Evolutionary conservation across 129 eudicot species (phyloP), one percentile per base, ranked within the genome.

Genomic region (Heracleum sosnowskyi): DNA sequence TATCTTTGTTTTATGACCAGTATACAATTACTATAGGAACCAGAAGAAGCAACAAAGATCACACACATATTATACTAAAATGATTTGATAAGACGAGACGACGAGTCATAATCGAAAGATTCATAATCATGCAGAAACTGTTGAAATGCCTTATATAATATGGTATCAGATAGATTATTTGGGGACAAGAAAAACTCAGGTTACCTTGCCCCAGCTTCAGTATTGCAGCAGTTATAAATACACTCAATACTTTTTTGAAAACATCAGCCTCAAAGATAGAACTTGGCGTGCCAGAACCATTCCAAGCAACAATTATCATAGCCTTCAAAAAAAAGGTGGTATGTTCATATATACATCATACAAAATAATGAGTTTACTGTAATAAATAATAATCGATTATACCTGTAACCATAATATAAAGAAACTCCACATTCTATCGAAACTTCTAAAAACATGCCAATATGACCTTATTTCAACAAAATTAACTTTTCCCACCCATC

Each of bases 361-460:
- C 10, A 49, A 35, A 66, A 15, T 13, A 29, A 31, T 66, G 5
- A 29, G 2, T 28, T 12, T 1, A 12, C 39, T 64, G 41, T n/a
- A 74, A 68, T 4, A n/a, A 33, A 45, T 24, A 20, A 70, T 26
- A 7, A 74, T 29, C 26, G 11, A 22, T 39, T 69, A 71, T 80
- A 88, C 99, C 97, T 96, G 99, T 84, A 96, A 86, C 83, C 96
- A 88, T 82, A 95, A 75, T 81, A 95, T 95, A 70, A 95, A 91
- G 87, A 95, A 95, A 82, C 97, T 86, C 97, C 98, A 95, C 98
- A 95, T 95, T 82, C 96, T 84, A 81, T 95, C 96, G 44, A 95
- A 95, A 84, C 99, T 96, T 85, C 99, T 90, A 79, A 92, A 92
- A 47, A 96, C 88, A 82, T 96, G 99, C 96, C 94, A 96, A 86